Evolutionary conservation across 306 rosid genomes (phyloP), one percentile per base, ranked within the genome.

Genomic region (Medicago lupulina): DNA sequence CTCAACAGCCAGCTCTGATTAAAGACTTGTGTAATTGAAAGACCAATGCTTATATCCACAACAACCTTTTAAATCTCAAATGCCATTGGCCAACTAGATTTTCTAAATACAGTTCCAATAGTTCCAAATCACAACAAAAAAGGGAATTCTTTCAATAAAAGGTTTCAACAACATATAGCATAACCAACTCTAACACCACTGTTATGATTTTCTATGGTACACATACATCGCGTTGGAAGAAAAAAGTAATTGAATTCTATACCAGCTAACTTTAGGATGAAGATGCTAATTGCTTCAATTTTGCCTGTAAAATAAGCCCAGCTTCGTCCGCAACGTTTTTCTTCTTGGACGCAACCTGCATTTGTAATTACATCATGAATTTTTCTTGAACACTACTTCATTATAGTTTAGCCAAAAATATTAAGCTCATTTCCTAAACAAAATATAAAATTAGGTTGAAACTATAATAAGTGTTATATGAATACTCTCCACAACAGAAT

Each of bases 261-360:
- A 58, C 51, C 74, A 62, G 67, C 72, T 60, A 74, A 55, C 46
- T 46, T 81, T 84, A 86, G 11, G 86, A 67, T 21, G 87, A 28
- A 4, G 92, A 80, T 53, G 92, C 87, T 70, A 88, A 80, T 59
- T 92, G 93, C 89, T 92, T 92, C 84, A 92, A 34, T 50, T 92
- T 92, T 39, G 88, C 91, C 84, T 92, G 97, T 79, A 92, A 82
- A 75, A 88, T 65, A 18, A 76, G 79, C 54, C 87, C 93, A 2
- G 75, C 94, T 84, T 92, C 96, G 80, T 90, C 91, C 40, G 90
- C 85, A 36, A 94, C 79, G 74, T 83, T 78, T 81, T 87, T 90
- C 95, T 94, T 94, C 73, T 88, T 90, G 15, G 98, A 85, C 46
- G 98, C 93, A 74, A 94, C 89, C 98, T 91, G 89, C 89, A 82